Evolutionary conservation across 148 eudicot species (phyloP), one percentile per base, ranked within the genome.

Genomic region (Vaccinium corymbosum): DNA sequence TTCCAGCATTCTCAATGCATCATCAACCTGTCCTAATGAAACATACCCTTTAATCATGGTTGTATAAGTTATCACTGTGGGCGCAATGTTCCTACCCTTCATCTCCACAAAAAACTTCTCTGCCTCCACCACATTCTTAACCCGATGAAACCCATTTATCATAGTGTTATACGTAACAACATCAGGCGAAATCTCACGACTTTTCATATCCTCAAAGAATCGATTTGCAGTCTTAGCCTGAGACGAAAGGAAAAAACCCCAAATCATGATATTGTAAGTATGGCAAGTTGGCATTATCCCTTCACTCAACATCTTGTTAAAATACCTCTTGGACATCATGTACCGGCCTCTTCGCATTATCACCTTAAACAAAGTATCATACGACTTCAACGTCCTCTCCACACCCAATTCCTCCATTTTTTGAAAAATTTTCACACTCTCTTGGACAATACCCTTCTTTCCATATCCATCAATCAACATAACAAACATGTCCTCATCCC

Each of bases 291-390:
- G 98, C 50, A 90, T 81, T 52, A 96, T 90, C 73, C 97, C 98
- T 86, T 94, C 98, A 52, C 76, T 84, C 87, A 93, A 83, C 98
- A 96, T 96, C 92, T 92, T 92, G 82, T 96, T 96, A 78, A 91
- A 96, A 77, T 93, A 93, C 89, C 98, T 88, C 90, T 96, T 94
- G 7, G 94, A 95, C 98, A 96, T 96, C 97, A 93, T 91, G 86
- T 90, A 94, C 89, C 98, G 81, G 68, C 98, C 98, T 46, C 94
- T 87, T 7, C 98, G 90, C 89, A 93, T 55, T 51, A 96, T 92
- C 66, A 92, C 98, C 91, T 93, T 94, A 86, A 94, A 96, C 82
- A 96, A 86, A 49, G 88, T 82, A 90, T 96, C 92, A 86, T 96
- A 94, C 0, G 97, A 90, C 32, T 93, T 90, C 0, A 85, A 83